Percentiles rank a stretch among this genome's conserved stretches.
phyloP scores from a whole-genome alignment of 768 basidiomycete species.

The Lactarius hatsudake region DNA sequence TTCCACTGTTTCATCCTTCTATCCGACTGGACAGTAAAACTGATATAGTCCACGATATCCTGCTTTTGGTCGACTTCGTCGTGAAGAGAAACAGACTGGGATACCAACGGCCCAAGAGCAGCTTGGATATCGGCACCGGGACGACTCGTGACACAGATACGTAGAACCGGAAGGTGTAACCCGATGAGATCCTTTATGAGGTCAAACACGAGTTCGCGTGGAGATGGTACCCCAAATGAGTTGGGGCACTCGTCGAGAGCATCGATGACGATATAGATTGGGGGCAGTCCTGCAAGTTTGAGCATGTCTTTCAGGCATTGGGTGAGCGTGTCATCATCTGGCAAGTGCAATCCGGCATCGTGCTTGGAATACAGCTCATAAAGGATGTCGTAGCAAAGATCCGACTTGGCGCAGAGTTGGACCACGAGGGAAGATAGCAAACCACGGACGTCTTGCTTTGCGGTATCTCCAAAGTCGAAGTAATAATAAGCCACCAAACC shows the following conservation, averaged over 20 bases:
- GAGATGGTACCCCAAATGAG: no score
- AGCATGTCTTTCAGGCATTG: neutral
- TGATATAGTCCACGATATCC: neutral
- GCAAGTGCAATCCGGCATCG: neutral
- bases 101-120: no score
- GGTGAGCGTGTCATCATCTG: neutral
- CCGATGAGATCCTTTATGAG: no score
- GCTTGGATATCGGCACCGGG: no score
- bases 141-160: slow-evolving; percentile 4
- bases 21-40: neutral
- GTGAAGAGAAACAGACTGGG: no score
- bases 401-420: slow-evolving; percentile 5
- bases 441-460: slow-evolving; percentile 1
- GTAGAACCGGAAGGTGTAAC: neutral
- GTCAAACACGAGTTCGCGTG: no score
- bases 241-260: no score
- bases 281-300: neutral
- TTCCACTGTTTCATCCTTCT: slow-evolving; percentile 5
- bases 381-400: neutral
- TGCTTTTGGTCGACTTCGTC: neutral
- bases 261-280: no score
- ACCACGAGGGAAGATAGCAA: neutral
- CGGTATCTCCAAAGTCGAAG: slow-evolving; percentile 2
- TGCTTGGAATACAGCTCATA: neutral
- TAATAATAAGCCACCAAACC: slow-evolving; percentile 7